A percentile compares a stretch with the other conserved stretches of the same genome.
These are phyloP conservation scores for Chaetoceros tenuissimus DNA, from an alignment of 108 stramenopile genomes.

Conservation along the genomic window DNA sequence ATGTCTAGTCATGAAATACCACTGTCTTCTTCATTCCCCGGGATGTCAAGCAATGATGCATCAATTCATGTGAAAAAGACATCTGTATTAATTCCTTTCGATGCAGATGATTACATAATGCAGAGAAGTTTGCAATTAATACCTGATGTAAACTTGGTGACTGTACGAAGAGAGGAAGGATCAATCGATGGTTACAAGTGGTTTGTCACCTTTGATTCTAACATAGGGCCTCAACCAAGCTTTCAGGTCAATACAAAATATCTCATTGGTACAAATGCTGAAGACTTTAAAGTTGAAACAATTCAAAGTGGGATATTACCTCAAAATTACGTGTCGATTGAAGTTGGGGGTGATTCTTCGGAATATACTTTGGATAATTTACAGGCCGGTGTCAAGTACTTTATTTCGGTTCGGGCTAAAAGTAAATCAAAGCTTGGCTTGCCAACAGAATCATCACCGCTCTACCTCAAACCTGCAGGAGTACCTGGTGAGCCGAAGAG, in stretches of 20 bases:
- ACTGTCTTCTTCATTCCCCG: slow-evolving; percentile 19
- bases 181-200: slow-evolving; percentile 47
- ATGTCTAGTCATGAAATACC: slow-evolving; percentile 26
- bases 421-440: slow-evolving; percentile 32
- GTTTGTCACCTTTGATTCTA: slow-evolving; percentile 59
- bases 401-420: slow-evolving; percentile 32
- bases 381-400: slow-evolving; percentile 32
- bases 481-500: slow-evolving; percentile 16
- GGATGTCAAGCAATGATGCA: slow-evolving; percentile 4
- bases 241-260: slow-evolving; percentile 24
- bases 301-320: slow-evolving; percentile 29
- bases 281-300: slow-evolving; percentile 14
- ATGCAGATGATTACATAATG: slow-evolving; percentile 39
- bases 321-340: slow-evolving; percentile 20
- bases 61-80: slow-evolving; percentile 18
- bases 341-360: slow-evolving; percentile 16
- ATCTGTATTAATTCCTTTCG: slow-evolving; percentile 23
- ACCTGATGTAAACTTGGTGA: slow-evolving; percentile 49
- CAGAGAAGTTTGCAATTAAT: slow-evolving; percentile 60
- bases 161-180: slow-evolving; percentile 34
- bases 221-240: slow-evolving; percentile 60
- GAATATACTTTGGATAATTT: slow-evolving; percentile 23
- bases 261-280: slow-evolving; percentile 27
- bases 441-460: slow-evolving; percentile 9
- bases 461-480: slow-evolving; percentile 23